Conservation (phyloP, 306 rosid species). For the Argentina anserina region DNA sequence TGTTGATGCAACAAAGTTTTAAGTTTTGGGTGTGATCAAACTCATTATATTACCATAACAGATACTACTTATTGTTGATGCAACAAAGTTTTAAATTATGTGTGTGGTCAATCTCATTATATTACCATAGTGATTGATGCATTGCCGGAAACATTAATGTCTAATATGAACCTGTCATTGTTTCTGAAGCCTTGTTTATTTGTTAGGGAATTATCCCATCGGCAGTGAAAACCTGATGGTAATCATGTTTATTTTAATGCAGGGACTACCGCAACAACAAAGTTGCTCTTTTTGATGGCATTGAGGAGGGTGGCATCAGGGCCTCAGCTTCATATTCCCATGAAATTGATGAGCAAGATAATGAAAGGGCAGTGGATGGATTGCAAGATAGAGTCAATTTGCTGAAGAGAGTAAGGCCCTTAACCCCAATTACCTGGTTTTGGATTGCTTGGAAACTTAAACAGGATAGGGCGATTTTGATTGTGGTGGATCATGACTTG, state of each 20-base stretch:
- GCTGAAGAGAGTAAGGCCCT: slow-evolving; percentile 70
- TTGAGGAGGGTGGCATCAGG: slow-evolving; percentile 63
- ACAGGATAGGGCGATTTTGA: background rate
- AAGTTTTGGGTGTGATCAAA: background rate
- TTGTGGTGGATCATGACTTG: background rate
- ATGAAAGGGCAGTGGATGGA: slow-evolving; percentile 78
- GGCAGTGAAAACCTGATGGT: background rate
- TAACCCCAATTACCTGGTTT: background rate
- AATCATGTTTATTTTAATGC: background rate
- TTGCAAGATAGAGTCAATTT: slow-evolving; percentile 88
- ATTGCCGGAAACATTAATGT: background rate
- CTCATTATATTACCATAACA: background rate
- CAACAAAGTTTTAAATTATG: background rate
- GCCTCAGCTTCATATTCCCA: slow-evolving; percentile 57
- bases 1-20: background rate
- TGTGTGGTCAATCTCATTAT: background rate
- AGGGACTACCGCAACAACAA: slow-evolving; percentile 47
- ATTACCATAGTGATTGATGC: background rate
- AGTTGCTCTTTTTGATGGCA: slow-evolving; percentile 54
- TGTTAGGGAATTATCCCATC: background rate
- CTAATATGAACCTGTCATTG: background rate
- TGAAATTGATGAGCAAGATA: slow-evolving; percentile 93
- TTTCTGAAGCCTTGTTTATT: background rate
- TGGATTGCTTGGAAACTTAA: background rate
- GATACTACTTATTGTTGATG: background rate